Evolutionary conservation across 345 rosid genomes (phyloP).

Genomic region (Rhizophora apiculata): DNA sequence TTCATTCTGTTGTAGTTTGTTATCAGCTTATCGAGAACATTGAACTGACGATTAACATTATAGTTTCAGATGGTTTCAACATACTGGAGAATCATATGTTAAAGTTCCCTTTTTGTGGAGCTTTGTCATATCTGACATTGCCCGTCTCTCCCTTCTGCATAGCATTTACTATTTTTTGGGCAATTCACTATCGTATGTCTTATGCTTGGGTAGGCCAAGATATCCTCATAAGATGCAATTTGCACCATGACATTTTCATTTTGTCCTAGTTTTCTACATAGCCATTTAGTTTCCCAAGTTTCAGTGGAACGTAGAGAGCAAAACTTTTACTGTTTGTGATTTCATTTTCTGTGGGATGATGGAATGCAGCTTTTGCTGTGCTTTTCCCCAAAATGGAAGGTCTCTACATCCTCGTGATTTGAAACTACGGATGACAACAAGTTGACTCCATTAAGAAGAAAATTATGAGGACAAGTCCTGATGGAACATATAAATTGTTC

Average conservation of each 20-base stretch:
- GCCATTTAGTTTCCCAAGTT: background rate
- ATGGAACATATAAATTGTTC: too few relatives aligned
- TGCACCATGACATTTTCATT: background rate
- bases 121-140: constrained; percentile 78
- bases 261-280: background rate
- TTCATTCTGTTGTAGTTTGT: background rate
- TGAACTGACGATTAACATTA: constrained; percentile 41
- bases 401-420: too few relatives aligned
- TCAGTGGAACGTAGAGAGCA: background rate
- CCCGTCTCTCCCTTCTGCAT: constrained; percentile 91
- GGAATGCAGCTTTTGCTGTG: too few relatives aligned
- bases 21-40: background rate
- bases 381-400: too few relatives aligned
- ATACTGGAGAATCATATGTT: constrained; percentile 66
- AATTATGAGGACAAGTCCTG: too few relatives aligned
- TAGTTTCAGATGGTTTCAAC: constrained; percentile 91
- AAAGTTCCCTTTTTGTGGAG: constrained; percentile 78
- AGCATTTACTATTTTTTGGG: constrained; percentile 86
- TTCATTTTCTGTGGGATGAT: too few relatives aligned
- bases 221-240: constrained; percentile 70
- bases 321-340: too few relatives aligned
- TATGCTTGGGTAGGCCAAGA: constrained; percentile 99
- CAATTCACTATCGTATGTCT: constrained; percentile 53
- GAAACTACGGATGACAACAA: too few relatives aligned
- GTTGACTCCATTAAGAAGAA: too few relatives aligned